Evolutionary conservation across 495 filamentous ascomycete species (phyloP), one percentile per base, ranked within the genome.

Genomic region (Hypoxylon perforatum): DNA sequence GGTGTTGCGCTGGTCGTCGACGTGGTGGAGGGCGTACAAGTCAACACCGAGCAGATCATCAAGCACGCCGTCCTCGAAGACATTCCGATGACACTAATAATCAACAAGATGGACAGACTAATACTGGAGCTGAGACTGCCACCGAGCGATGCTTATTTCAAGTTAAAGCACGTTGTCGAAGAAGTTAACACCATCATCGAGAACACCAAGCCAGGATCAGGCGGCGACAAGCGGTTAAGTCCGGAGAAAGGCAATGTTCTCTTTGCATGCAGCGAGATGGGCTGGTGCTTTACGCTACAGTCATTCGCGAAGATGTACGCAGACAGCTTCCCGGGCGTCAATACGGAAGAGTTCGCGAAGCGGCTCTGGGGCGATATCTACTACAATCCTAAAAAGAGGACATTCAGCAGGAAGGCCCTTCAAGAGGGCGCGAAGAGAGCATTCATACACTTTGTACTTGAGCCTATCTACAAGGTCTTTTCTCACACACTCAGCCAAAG

Each of bases 291-390:
- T 75, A 97, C 96, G 0, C 77, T 99, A 36, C 87, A 88, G 57
- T 97, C 93, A 22, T 99, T 98, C 76, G 88, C 95, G 3, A 93
- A 91, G 74, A 97, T 97, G 92, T 99, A 99, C 76, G 90, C 93
- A 9, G 92, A 96, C 57, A 92, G 85, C 50, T 96, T 93, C 75
- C 87, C 90, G 8, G 88, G 88, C 39, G 83, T 97, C 64, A 91
- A 97, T 73, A 79, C 87, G 1, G 81, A 84, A 7, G 92, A 97
- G 55, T 96, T 98, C 74, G 86, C 90, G 30, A 78, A 82, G 49
- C 81, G 95, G 23, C 84, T 99, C 54, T 99, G 95, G 95, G 95
- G 96, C 6, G 94, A 99, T 74, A 91, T 99, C 58, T 98, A 96
- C 78, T 98, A 89, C 82, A 98, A 97, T 72, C 94, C 95, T 0